Percentiles rank a stretch among this genome's conserved stretches.
phyloP scores from a whole-genome alignment of 2,329 filamentous ascomycete genomes.

The Rhynchosporium graminicola region DNA sequence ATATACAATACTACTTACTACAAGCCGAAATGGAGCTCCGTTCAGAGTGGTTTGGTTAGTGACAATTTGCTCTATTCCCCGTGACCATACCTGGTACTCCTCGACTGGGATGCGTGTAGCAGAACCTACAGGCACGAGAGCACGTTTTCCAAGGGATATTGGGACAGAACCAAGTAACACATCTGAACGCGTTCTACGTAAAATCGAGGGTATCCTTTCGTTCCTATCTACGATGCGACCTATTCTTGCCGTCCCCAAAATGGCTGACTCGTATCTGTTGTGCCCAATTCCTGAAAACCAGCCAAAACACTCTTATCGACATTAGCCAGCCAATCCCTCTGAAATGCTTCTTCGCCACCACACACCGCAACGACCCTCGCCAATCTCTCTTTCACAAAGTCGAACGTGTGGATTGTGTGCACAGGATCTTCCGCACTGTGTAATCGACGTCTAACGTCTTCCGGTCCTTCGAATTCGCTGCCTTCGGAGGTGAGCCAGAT shows the following conservation, averaged over 20 bases:
- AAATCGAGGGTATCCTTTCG: too few species aligned
- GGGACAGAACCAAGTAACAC: too few species aligned
- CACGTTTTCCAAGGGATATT: too few species aligned
- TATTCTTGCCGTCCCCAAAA: slow-evolving; percentile 10
- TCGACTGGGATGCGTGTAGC: too few species aligned
- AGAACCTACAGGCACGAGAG: too few species aligned
- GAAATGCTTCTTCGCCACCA: slow-evolving; percentile 67
- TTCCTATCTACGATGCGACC: background rate
- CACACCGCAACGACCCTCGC: slow-evolving; percentile 57
- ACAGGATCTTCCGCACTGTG: slow-evolving; percentile 64
- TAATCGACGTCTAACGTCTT: slow-evolving; percentile 54
- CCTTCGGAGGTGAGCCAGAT: slow-evolving; percentile 48
- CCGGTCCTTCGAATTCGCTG: slow-evolving; percentile 58
- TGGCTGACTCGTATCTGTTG: slow-evolving; percentile 12
- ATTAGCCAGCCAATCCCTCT: slow-evolving; percentile 68
- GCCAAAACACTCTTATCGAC: slow-evolving; percentile 72
- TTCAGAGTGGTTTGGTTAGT: too few species aligned
- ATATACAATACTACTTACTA: too few species aligned
- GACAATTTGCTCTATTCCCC: too few species aligned
- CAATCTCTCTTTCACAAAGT: slow-evolving; percentile 65
- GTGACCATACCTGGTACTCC: too few species aligned
- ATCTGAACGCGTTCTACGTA: too few species aligned
- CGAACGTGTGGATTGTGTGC: slow-evolving; percentile 63
- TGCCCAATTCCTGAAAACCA: slow-evolving; percentile 55
- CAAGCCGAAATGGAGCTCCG: too few species aligned